Base-by-base conservation (phyloP, 2,329 filamentous ascomycete genomes). In the Talaromyces sp. region DNA sequence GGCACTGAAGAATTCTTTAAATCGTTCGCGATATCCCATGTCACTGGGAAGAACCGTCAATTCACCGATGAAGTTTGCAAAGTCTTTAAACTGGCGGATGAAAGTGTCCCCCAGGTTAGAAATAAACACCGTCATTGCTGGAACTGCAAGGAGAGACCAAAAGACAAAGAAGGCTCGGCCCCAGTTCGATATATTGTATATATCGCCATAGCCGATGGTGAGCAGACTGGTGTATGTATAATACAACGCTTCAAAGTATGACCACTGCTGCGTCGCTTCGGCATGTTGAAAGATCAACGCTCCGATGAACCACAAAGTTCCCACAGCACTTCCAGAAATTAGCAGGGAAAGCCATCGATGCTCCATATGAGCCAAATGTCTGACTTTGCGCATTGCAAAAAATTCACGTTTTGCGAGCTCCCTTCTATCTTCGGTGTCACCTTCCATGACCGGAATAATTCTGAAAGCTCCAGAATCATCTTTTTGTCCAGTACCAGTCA, bases 1-100 rank as follows among this genome's bases (percentile, higher is more conserved):
- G 22, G 47, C 17, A 6, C 27, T n/a, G 60, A 62, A 62, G 15
- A 65, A 19, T 71, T 67, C 39, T 50, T 70, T 72, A 31, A 77
- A 57, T 7, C 71, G 68, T 11, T 71, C 72, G 45, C 63, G 65
- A 35, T 72, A 72, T 10, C 81, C 79, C 59, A 79, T 69, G 37
- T 85, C 83, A 9, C 79, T 80, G 1, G 85, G 85, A 1, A 86
- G 71, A 19, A 87, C 79, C 2, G 85, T 86, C 27, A 86, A 68
- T 35, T 83, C 81, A 13, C 83, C 85, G 4, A 86, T 67, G 78
- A 81, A 85, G n/a, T 84, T 81, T 0, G 84, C 85, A n/a, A 82
- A 65, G 57, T 87, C 83, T 25, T 82, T 81, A 72, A 87, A 81
- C 9, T 76, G 75, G 66, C 84, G 84, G 66, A 87, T 82, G 10